Conservation (phyloP, 2,329 filamentous ascomycete species). For the Endoconidiophora laricicola region DNA sequence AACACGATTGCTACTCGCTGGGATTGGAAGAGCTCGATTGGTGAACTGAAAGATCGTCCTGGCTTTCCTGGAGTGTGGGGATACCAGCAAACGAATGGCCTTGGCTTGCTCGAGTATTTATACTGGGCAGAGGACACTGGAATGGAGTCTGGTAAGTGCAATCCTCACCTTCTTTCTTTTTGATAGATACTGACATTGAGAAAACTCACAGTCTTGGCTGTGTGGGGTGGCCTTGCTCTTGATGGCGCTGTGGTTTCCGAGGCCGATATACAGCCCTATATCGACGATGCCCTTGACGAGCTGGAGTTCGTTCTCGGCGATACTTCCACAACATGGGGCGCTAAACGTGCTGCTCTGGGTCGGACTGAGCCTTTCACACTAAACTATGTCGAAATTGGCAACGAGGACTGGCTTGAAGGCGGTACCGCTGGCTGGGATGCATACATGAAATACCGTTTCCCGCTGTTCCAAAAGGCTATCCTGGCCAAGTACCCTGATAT, state of each 20-base stretch:
- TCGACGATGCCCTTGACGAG: conserved; percentile 44
- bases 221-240: conserved; percentile 41
- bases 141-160: conserved; percentile 30
- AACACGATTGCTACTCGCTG: conserved; percentile 26
- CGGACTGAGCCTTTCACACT: conserved; percentile 44
- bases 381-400: conserved; percentile 48
- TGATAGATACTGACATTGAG: conserved; percentile 1
- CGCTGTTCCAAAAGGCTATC: conserved; percentile 43
- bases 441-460: conserved; percentile 39
- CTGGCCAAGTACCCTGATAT: conserved; percentile 38
- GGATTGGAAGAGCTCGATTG: conserved; percentile 38
- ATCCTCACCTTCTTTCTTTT: neutral
- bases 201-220: conserved; percentile 28
- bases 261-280: conserved; percentile 34
- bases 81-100: conserved; percentile 44
- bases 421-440: conserved; percentile 29
- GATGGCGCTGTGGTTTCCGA: conserved; percentile 34
- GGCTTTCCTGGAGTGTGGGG: conserved; percentile 40
- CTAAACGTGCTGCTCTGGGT: conserved; percentile 39
- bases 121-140: conserved; percentile 42
- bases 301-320: conserved; percentile 46
- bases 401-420: conserved; percentile 46
- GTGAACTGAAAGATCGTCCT: conserved; percentile 35
- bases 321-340: conserved; percentile 36
- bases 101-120: conserved; percentile 47